These are phyloP conservation scores for Auricularia cornea DNA, from an alignment of 768 basidiomycete genomes.

Conservation along the genomic window DNA sequence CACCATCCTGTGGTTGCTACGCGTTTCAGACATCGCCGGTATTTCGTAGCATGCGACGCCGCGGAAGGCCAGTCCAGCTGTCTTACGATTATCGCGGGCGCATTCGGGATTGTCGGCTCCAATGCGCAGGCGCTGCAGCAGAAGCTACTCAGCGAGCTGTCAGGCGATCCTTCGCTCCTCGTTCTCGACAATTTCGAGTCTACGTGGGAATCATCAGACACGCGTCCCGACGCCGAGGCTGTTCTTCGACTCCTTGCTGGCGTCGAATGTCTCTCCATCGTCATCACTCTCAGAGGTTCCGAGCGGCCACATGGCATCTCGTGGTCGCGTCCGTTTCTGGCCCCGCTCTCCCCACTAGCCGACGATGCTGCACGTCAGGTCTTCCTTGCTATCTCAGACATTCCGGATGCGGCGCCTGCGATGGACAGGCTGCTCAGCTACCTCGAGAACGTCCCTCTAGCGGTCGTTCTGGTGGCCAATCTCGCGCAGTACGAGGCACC, in stretches of 20 bases:
- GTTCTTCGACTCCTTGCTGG: background rate
- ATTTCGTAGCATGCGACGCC: conserved; percentile 28
- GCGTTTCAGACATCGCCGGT: conserved; percentile 17
- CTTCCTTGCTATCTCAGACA: background rate
- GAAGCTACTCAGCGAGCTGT: background rate
- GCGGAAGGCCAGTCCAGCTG: background rate
- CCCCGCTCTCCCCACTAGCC: background rate
- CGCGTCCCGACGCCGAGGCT: background rate
- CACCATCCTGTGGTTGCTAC: conserved; percentile 15
- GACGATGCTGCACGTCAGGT: background rate
- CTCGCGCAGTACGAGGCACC: background rate
- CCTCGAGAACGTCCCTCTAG: background rate
- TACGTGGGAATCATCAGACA: background rate
- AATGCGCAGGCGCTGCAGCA: background rate
- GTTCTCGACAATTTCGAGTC: background rate
- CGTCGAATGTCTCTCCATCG: background rate
- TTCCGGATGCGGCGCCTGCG: background rate
- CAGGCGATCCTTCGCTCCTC: conserved; percentile 11
- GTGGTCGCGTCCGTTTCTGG: background rate
- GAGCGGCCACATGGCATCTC: background rate
- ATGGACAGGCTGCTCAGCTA: background rate
- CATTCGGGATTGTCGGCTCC: background rate
- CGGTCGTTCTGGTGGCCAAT: background rate
- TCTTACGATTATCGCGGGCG: background rate
- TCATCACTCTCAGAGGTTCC: background rate